Evolutionary conservation across 768 basidiomycete genomes (phyloP).

Genomic region (Dacryopinax primogenitus): DNA sequence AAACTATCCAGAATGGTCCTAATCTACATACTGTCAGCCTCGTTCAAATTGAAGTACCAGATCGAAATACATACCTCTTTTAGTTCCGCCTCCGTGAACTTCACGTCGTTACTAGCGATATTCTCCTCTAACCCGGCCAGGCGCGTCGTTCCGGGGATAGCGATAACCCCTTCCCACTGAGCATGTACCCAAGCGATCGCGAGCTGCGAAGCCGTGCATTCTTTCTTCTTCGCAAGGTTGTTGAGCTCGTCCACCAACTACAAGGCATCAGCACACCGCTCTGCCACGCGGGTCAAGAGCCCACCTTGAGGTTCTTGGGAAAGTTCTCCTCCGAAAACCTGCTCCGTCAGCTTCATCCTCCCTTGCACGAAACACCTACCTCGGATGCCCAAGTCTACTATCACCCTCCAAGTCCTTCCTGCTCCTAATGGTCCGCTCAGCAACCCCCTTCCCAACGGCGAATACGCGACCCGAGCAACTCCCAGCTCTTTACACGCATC

Average conservation of each 20-base stretch:
- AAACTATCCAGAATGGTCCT: background rate
- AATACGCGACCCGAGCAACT: conserved; percentile 27
- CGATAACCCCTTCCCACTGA: conserved; percentile 22
- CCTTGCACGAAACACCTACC: background rate
- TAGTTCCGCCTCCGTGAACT: background rate
- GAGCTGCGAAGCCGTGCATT: conserved; percentile 27
- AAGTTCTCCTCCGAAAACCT: conserved; percentile 28
- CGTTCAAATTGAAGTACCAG: too few species aligned
- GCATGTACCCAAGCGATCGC: conserved; percentile 28
- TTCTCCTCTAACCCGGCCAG: background rate
- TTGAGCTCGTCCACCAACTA: conserved; percentile 28
- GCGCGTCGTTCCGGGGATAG: conserved; percentile 22
- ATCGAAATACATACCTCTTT: too few species aligned
- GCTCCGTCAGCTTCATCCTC: conserved; percentile 19
- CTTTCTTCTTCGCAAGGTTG: conserved; percentile 24
- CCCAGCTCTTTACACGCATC: conserved; percentile 24
- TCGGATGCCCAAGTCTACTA: background rate
- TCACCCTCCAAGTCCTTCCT: background rate
- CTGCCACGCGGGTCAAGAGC: too few species aligned
- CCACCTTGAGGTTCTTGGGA: conserved; percentile 26
- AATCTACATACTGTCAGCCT: too few species aligned
- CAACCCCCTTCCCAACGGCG: conserved; percentile 30
- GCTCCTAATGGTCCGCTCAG: conserved; percentile 19
- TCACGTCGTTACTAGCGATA: background rate
- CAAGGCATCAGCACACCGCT: too few species aligned